Base-by-base conservation (phyloP, 208 protist species). In the Trypanosoma rangeli region DNA sequence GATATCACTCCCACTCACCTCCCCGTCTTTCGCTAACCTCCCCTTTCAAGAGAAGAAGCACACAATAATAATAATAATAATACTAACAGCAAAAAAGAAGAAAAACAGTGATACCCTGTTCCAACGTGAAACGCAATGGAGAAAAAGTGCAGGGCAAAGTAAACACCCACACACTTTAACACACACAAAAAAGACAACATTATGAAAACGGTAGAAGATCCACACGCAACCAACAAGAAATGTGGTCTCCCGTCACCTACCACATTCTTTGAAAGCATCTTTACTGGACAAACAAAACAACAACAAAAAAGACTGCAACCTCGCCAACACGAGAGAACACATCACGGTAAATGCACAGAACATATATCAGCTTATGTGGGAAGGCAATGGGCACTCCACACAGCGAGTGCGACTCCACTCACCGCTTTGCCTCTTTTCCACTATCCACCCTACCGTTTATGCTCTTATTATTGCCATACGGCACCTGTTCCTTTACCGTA, bases 401-500 rank as follows among this genome's bases (percentile, higher is more conserved):
- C 5, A 53, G 22, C 1, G 22, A 18, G 22, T 53, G 49, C 24
- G 9, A 12, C 49, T 24, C 24, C 18, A 4, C n/a, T 18, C 49
- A 9, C 9, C 49, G 16, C n/a, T 26, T 53, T 53, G 12, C 18
- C 9, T 53, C 22, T 24, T 1, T 26, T 1, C 24, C n/a, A 1
- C n/a, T 53, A 22, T 53, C 28, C 15, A n/a, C 26, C 22, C 42
- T 42, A 24, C 1, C 49, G 5, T 20, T 29, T 54, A 15, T 28
- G 8, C 28, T 44, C 20, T 1, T 33, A 33, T 70, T 64, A 90
- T 42, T 48, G 24, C 70, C 66, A 93, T 33, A 84, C 64, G 15
- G 78, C 76, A 15, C 90, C 87, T 0, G 83, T 86, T 22, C 87
- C 69, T 68, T 89, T 91, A 3, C 90, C 90, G 66, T 95, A 95